These are phyloP conservation scores for Nannochloris sp. DNA, from an alignment of 139 green algal genomes.

Conservation along the genomic window DNA sequence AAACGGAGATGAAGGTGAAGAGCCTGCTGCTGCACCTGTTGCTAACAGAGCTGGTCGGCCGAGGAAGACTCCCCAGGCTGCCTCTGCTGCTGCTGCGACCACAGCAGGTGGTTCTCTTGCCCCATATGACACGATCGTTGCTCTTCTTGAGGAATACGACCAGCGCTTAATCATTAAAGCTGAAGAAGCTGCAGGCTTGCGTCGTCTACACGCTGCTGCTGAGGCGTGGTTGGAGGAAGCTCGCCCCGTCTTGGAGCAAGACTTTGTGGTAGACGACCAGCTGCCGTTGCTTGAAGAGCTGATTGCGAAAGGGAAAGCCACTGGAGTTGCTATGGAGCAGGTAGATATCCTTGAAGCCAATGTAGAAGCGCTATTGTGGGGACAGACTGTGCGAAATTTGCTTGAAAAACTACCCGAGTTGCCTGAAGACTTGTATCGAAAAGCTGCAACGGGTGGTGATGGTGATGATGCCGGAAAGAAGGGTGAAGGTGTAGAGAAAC, in stretches of 20 bases:
- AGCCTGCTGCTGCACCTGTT: not conserved
- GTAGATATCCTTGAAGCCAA: constrained; percentile 29
- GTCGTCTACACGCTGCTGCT: not conserved
- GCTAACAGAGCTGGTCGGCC: not conserved
- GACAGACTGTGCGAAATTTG: constrained; percentile 1
- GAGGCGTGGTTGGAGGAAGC: constrained; percentile 24
- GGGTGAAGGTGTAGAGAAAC: not conserved
- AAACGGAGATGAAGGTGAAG: not conserved
- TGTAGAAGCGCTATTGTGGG: constrained; percentile 14
- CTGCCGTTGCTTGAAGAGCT: constrained; percentile 16
- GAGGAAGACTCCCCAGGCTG: not conserved
- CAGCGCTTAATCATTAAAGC: not conserved
- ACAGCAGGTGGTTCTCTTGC: not conserved
- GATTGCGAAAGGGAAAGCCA: constrained; percentile 8
- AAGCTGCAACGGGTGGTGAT: not conserved
- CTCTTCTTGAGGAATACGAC: constrained; percentile 18
- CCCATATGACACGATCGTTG: not conserved
- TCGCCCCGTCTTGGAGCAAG: constrained; percentile 12
- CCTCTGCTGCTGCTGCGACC: not conserved
- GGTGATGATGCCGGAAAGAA: not conserved
- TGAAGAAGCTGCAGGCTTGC: constrained; percentile 9
- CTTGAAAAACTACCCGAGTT: not conserved
- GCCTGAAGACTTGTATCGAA: no score
- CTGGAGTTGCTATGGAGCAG: constrained; percentile 25
- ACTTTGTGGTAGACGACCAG: constrained; percentile 27